phyloP scores from a whole-genome alignment of 768 basidiomycete genomes.

The Boletus rufocinnamomeus region DNA sequence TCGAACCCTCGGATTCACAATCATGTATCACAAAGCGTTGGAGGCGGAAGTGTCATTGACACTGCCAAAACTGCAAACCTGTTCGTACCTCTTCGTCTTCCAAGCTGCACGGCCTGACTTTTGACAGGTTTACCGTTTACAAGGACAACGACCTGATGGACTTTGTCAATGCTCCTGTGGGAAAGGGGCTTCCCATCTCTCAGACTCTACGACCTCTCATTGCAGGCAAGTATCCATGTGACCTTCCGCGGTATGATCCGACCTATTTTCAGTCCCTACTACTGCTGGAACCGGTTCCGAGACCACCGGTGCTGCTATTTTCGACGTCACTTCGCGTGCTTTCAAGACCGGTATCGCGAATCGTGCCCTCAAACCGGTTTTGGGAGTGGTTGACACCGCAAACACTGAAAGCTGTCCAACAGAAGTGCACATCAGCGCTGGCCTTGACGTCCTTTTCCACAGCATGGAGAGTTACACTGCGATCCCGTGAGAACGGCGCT shows the following conservation, averaged over 20 bases:
- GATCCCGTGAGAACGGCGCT: conserved; percentile 64
- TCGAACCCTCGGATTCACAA: background rate
- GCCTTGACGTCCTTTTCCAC: conserved; percentile 94
- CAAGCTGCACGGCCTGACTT: conserved; percentile 2
- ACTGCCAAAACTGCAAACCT: conserved; percentile 95
- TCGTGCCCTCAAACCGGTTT: conserved; percentile 84
- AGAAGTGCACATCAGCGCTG: conserved; percentile 93
- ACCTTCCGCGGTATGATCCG: background rate
- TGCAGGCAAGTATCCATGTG: conserved; percentile 49
- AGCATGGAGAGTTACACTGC: conserved; percentile 94
- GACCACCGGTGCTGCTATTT: conserved; percentile 93
- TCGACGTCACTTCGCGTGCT: conserved; percentile 86
- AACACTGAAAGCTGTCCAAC: conserved; percentile 92
- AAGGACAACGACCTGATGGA: conserved; percentile 92
- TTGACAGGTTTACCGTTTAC: conserved; percentile 79
- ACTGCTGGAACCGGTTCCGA: conserved; percentile 91
- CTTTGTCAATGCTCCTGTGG: conserved; percentile 95
- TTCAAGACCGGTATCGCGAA: conserved; percentile 98
- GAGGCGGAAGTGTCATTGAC: conserved; percentile 94
- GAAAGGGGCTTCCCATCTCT: conserved; percentile 84
- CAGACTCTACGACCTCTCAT: conserved; percentile 80
- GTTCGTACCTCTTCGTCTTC: conserved; percentile 40
- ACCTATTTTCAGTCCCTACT: conserved; percentile 52
- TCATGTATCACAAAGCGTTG: conserved; percentile 54
- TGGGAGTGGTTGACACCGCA: conserved; percentile 85